phyloP scores from a whole-genome alignment of 192 early-diverging fungal species.

The Mortierella claussenii region DNA sequence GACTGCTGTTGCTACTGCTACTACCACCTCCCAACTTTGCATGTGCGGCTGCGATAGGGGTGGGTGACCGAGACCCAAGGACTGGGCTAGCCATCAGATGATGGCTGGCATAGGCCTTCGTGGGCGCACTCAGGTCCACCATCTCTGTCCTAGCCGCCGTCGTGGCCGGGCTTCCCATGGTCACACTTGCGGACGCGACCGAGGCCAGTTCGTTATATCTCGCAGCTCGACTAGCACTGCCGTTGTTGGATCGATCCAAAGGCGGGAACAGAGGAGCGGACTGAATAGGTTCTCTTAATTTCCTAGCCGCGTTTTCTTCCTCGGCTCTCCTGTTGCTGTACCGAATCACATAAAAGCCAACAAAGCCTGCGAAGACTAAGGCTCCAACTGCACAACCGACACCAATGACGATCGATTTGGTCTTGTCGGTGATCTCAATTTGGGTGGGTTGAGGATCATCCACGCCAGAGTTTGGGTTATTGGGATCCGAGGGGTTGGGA shows the following conservation, averaged over 20 bases:
- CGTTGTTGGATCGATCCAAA: constrained; percentile 1
- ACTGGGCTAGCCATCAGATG: constrained; percentile 6
- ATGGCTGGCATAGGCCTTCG: not conserved
- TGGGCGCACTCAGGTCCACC: constrained; percentile 5
- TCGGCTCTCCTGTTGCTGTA: constrained; percentile 32
- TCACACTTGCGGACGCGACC: constrained; percentile 16
- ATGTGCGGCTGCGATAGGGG: constrained; percentile 31
- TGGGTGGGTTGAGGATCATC: constrained; percentile 12
- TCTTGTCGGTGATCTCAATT: constrained; percentile 29
- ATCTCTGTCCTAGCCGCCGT: constrained; percentile 31
- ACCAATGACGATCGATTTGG: constrained; percentile 38
- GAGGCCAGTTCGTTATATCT: constrained; percentile 45
- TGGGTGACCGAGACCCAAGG: constrained; percentile 25
- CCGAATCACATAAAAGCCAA: constrained; percentile 45
- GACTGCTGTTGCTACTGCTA: too few relatives aligned
- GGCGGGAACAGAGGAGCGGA: constrained; percentile 37
- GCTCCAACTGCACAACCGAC: constrained; percentile 40
- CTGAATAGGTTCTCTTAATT: constrained; percentile 32
- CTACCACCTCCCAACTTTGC: constrained; percentile 8
- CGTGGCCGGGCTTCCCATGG: constrained; percentile 18
- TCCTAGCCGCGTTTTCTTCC: constrained; percentile 7
- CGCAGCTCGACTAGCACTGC: not conserved
- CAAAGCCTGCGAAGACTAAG: constrained; percentile 30
- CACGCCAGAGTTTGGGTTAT: not conserved
- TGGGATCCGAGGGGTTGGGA: not conserved